phyloP scores from a whole-genome alignment of 768 basidiomycete species.

The Tylopilus cervinicoccineus region DNA sequence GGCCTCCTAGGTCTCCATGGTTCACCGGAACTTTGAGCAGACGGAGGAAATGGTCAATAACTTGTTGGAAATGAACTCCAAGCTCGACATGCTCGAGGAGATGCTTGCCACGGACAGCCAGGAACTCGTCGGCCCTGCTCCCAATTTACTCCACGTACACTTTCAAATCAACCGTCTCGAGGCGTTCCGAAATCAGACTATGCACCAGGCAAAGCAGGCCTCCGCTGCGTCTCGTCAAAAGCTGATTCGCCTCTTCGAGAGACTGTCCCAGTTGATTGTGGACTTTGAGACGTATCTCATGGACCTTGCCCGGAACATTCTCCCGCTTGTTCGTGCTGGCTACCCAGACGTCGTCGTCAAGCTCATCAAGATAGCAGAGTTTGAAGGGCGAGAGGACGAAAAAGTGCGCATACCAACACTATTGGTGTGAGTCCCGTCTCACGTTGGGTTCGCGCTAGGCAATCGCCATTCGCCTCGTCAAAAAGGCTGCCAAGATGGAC shows the following conservation, averaged over 20 bases:
- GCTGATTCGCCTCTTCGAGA: constrained; percentile 77
- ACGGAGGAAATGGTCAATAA: constrained; percentile 96
- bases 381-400: constrained; percentile 91
- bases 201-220: constrained; percentile 89
- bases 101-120: constrained; percentile 72
- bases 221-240: constrained; percentile 63
- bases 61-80: constrained; percentile 85
- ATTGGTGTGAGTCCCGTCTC: background rate
- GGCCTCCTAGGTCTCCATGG: constrained; percentile 74
- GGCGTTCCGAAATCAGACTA: constrained; percentile 88
- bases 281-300: constrained; percentile 85
- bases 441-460: constrained; percentile 50
- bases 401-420: constrained; percentile 51
- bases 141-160: constrained; percentile 87
- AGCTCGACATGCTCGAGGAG: constrained; percentile 72
- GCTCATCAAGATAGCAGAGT: constrained; percentile 88
- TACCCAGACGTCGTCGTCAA: constrained; percentile 86
- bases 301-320: constrained; percentile 70
- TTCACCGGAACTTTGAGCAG: constrained; percentile 91
- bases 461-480: constrained; percentile 89
- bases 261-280: constrained; percentile 72
- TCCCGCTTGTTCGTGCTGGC: constrained; percentile 75
- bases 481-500: constrained; percentile 89
- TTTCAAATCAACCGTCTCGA: constrained; percentile 91
- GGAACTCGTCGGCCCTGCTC: constrained; percentile 81